A percentile compares a stretch with the other conserved stretches of the same genome.
These are phyloP conservation scores for Cucumis melo DNA, from an alignment of 306 rosid genomes.

Conservation along the genomic window DNA sequence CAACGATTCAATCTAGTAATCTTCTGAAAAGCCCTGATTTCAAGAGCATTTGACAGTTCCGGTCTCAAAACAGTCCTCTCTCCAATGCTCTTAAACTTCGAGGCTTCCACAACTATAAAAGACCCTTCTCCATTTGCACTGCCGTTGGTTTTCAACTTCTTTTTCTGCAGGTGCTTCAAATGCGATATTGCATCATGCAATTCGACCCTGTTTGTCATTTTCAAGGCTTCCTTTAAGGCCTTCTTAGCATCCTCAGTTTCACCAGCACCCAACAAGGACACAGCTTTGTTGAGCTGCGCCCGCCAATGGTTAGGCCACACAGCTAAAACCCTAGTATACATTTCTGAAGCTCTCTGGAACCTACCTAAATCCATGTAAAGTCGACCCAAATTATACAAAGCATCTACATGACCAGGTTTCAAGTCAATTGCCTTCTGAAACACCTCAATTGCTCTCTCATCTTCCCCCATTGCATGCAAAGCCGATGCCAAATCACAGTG, in stretches of 20 bases:
- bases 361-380: constrained; percentile 91
- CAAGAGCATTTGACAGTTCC: constrained; percentile 54
- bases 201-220: constrained; percentile 96
- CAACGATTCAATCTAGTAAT: constrained; percentile 82
- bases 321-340: constrained; percentile 87
- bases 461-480: constrained; percentile 84
- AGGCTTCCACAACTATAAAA: constrained; percentile 41
- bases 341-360: constrained; percentile 95
- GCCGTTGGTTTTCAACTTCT: constrained; percentile 62
- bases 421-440: constrained; percentile 97
- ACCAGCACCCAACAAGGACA: constrained; percentile 83
- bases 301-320: constrained; percentile 99
- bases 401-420: constrained; percentile 89
- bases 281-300: constrained; percentile 96
- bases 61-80: constrained; percentile 62
- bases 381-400: constrained; percentile 91
- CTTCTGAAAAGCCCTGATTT: constrained; percentile 81
- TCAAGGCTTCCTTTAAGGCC: constrained; percentile 88
- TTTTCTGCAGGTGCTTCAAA: constrained; percentile 89
- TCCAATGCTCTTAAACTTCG: constrained; percentile 60
- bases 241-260: constrained; percentile 85
- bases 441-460: constrained; percentile 89
- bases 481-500: constrained; percentile 98
- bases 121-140: constrained; percentile 48
- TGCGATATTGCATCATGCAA: constrained; percentile 91